A percentile compares a stretch with the other conserved stretches of the same genome.
Evolutionary conservation across 768 basidiomycete species (phyloP).

Genomic region (Boletus vinaceobasis): DNA sequence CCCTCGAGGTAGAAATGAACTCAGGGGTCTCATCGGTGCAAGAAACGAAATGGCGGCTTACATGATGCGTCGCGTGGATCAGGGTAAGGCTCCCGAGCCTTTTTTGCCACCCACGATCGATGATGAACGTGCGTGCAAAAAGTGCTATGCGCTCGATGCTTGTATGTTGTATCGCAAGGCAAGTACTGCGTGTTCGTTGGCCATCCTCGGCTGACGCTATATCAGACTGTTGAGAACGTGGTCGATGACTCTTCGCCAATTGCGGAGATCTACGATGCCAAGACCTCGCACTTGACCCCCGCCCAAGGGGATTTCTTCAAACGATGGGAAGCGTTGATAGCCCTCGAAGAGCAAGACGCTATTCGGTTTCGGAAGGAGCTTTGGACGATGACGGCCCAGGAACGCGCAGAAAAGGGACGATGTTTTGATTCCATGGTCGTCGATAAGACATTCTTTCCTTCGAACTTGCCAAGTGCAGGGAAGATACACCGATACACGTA

Average conservation of each 20-base stretch:
- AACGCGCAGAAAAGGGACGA: conserved; percentile 78
- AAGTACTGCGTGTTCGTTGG: conserved; percentile 2
- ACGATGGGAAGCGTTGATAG: conserved; percentile 84
- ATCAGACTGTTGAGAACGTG: conserved; percentile 67
- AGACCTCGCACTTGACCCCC: conserved; percentile 75
- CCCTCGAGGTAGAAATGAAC: conserved; percentile 73
- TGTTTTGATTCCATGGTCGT: conserved; percentile 84
- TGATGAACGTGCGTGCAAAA: conserved; percentile 70
- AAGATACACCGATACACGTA: conserved; percentile 82
- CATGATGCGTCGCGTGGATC: conserved; percentile 52
- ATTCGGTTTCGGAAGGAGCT: conserved; percentile 84
- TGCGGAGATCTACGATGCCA: conserved; percentile 66
- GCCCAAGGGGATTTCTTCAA: conserved; percentile 76
- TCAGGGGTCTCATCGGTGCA: conserved; percentile 74
- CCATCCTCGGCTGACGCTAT: neutral
- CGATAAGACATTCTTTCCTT: conserved; percentile 39
- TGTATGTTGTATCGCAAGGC: conserved; percentile 96
- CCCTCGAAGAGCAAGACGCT: conserved; percentile 84
- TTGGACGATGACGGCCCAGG: conserved; percentile 83
- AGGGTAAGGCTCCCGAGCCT: conserved; percentile 36
- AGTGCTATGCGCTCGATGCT: conserved; percentile 77
- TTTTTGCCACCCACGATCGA: conserved; percentile 90
- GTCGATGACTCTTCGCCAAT: conserved; percentile 52
- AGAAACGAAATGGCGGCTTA: conserved; percentile 84
- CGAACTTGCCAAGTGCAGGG: conserved; percentile 28